A percentile compares a stretch with the other conserved stretches of the same genome.
phyloP scores from a whole-genome alignment of 805 yeast species.

The Babjeviella inositovora region DNA sequence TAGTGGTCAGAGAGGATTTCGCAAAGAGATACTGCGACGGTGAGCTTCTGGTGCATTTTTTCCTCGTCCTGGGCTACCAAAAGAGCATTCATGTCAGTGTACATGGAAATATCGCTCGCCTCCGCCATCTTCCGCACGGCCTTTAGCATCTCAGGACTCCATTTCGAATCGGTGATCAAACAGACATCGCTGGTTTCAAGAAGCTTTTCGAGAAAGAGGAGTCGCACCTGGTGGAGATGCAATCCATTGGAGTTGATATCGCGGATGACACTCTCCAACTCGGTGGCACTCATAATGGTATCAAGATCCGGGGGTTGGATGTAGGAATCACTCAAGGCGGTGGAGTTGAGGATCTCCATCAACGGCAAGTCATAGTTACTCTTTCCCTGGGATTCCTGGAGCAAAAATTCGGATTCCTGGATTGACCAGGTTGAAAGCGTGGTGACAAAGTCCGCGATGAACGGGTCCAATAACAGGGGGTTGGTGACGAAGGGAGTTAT shows the following conservation, averaged over 20 bases:
- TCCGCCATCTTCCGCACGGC: constrained; percentile 13
- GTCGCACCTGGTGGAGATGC: constrained; percentile 1
- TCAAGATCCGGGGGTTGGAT: constrained; percentile 5
- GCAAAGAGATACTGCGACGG: neutral
- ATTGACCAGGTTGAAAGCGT: neutral
- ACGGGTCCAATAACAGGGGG: neutral
- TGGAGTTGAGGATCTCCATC: constrained; percentile 12
- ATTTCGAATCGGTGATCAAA: constrained; percentile 15
- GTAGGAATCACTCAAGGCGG: constrained; percentile 4
- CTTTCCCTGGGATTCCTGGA: constrained; percentile 2
- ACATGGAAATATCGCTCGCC: constrained; percentile 1
- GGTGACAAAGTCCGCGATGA: neutral
- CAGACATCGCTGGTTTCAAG: constrained; percentile 7
- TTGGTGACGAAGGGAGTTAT: too few species aligned
- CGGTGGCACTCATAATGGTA: constrained; percentile 5
- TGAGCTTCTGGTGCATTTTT: neutral
- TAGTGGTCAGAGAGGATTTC: neutral
- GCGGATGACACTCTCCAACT: constrained; percentile 1
- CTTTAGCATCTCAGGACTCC: constrained; percentile 18
- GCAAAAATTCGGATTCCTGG: constrained; percentile 3
- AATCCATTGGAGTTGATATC: constrained; percentile 1
- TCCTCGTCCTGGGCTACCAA: neutral
- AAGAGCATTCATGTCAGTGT: neutral
- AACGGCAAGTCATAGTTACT: constrained; percentile 8
- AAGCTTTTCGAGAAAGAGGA: constrained; percentile 1